These are phyloP conservation scores for Neofusicoccum sp. DNA, from an alignment of 2,329 filamentous ascomycete genomes.

Conservation along the genomic window DNA sequence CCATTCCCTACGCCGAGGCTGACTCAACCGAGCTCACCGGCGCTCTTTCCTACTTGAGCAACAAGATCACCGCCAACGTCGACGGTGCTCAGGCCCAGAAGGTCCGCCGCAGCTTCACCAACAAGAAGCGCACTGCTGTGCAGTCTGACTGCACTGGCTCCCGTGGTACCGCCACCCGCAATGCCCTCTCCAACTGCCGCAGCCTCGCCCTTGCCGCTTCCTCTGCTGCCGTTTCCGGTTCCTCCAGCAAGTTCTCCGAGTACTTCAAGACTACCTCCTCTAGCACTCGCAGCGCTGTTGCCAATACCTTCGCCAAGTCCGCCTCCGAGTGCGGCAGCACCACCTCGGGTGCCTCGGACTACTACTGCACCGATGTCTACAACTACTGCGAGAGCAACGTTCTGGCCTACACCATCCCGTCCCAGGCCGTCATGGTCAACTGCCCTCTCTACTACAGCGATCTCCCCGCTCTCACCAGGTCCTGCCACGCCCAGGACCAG, in stretches of 20 bases:
- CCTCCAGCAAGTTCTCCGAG: slow-evolving; percentile 49
- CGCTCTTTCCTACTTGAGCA: slow-evolving; percentile 57
- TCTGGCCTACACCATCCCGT: slow-evolving; percentile 62
- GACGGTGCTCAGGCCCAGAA: slow-evolving; percentile 56
- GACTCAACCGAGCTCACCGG: slow-evolving; percentile 55
- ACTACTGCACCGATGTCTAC: slow-evolving; percentile 61
- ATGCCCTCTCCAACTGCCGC: slow-evolving; percentile 56
- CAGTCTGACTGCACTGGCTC: slow-evolving; percentile 56
- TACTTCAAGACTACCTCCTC: slow-evolving; percentile 62
- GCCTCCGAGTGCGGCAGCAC: slow-evolving; percentile 56
- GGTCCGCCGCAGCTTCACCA: slow-evolving; percentile 46
- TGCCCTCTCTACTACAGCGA: slow-evolving; percentile 60
- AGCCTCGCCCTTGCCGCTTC: slow-evolving; percentile 55
- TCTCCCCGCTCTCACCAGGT: slow-evolving; percentile 49
- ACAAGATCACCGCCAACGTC: slow-evolving; percentile 57
- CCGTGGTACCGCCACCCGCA: slow-evolving; percentile 45
- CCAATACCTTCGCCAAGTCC: slow-evolving; percentile 52
- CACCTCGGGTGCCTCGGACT: slow-evolving; percentile 48
- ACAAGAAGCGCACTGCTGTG: slow-evolving; percentile 51
- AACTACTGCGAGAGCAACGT: slow-evolving; percentile 52
- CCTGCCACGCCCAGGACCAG: slow-evolving; percentile 65
- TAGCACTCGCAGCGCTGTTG: slow-evolving; percentile 46
- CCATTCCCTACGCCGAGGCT: slow-evolving; percentile 55
- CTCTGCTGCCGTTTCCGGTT: slow-evolving; percentile 50
- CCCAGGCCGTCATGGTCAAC: slow-evolving; percentile 57